Evolutionary conservation across 2,329 filamentous ascomycete genomes (phyloP), one percentile per base, ranked within the genome.

Genomic region (Purpureocillium takamizusanense): DNA sequence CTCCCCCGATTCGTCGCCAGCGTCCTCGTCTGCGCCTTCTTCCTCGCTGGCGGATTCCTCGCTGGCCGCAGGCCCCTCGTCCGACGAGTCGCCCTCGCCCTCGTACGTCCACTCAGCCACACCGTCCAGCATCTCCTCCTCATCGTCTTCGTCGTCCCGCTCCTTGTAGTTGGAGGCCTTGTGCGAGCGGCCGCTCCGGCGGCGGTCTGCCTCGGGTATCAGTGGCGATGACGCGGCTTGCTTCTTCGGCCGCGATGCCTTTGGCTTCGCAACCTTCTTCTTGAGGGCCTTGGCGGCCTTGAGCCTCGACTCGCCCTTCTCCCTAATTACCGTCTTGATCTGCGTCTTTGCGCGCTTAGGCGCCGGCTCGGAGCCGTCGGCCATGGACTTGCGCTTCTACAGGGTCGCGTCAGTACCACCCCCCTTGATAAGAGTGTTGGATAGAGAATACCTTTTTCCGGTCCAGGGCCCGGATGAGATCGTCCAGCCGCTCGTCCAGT

Each of bases 401-500:
- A 17, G 21, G 13, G n/a, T 10, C 15, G 27, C 38, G 51, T 59
- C 43, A 61, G 58, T 46, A 36, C n/a, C n/a, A n/a, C n/a, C n/a
- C n/a, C n/a, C n/a, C n/a, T n/a, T 15, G 28, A 17, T n/a, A 47
- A 21, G 25, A 38, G n/a, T 16, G 7, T 14, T 3, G 31, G 32
- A 25, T 16, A 31, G 31, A 10, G 4, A 8, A 37, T 61, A 76
- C 74, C 67, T 82, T 87, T 58, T 94, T 80, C 51, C 81, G 79
- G 42, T 95, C 86, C 33, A 88, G 53, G 1, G 66, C 66, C 52
- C 70, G 68, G 18, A 83, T 54, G 28, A 79, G 60, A 15, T 80
- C 77, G 48, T 95, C 89, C 21, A 97, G 68, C 38, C 76, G 72
- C 42, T 89, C 83, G 31, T 86, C 83, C 14, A 86, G 61, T 17